A percentile compares a stretch with the other conserved stretches of the same genome.
Conservation (phyloP, 768 basidiomycete species). For the Psilocybe subaeruginosa region DNA sequence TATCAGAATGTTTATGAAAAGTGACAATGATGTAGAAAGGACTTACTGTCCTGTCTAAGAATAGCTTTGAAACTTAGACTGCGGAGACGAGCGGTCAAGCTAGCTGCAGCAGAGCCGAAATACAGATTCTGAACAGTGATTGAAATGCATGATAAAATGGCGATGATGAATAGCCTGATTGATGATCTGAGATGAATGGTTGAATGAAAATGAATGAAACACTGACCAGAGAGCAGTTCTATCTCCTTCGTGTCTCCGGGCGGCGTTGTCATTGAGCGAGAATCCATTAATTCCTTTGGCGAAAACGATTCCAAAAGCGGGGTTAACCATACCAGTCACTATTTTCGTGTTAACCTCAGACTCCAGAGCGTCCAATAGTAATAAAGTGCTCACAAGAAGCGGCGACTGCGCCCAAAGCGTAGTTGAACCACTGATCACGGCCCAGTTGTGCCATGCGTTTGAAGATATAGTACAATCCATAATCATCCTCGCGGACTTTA, state of each 20-base stretch:
- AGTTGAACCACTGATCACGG: slow-evolving; percentile 56
- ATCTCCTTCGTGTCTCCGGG: slow-evolving; percentile 58
- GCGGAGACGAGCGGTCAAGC: slow-evolving; percentile 70
- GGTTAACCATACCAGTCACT: slow-evolving; percentile 46
- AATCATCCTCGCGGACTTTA: slow-evolving; percentile 14
- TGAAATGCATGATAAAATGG: slow-evolving; percentile 60
- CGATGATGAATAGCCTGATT: slow-evolving; percentile 66
- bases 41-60: slow-evolving; percentile 82
- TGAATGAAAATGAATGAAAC: no score
- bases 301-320: slow-evolving; percentile 70
- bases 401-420: slow-evolving; percentile 54
- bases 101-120: slow-evolving; percentile 68
- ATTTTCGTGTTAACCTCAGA: no score
- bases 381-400: slow-evolving; percentile 7
- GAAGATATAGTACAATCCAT: slow-evolving; percentile 61
- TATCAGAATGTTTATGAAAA: slow-evolving; percentile 4
- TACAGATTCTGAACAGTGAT: slow-evolving; percentile 71
- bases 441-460: slow-evolving; percentile 67
- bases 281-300: slow-evolving; percentile 60
- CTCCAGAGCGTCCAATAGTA: neutral
- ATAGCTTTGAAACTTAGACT: slow-evolving; percentile 74
- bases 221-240: slow-evolving; percentile 64
- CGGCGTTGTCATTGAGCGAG: slow-evolving; percentile 37
- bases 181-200: no score
- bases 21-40: neutral